phyloP scores from a whole-genome alignment of 108 stramenopile genomes.

The Schizochytrium sp. region DNA sequence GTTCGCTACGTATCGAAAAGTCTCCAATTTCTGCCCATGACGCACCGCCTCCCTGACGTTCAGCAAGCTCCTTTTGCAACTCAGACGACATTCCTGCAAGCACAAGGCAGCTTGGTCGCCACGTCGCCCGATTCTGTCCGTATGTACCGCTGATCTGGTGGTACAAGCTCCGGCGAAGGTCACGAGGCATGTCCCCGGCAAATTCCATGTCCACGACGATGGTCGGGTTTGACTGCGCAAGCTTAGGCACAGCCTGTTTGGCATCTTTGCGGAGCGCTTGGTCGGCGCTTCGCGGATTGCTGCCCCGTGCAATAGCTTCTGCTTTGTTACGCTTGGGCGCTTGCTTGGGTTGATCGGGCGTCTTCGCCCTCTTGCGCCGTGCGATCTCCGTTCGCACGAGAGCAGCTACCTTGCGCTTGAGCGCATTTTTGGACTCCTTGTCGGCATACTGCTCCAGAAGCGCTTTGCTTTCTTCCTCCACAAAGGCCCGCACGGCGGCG shows the following conservation, averaged over 20 bases:
- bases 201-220: conserved; percentile 3
- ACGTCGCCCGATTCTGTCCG: not conserved
- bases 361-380: not conserved
- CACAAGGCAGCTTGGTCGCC: not conserved
- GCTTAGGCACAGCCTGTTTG: not conserved
- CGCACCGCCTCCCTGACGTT: not conserved
- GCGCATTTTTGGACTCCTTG: not conserved
- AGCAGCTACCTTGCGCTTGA: not conserved
- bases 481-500: not conserved
- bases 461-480: not conserved
- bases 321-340: no score
- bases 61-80: not conserved
- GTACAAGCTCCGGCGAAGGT: not conserved
- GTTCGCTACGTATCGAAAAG: not conserved
- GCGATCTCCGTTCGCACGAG: not conserved
- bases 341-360: not conserved
- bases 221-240: not conserved
- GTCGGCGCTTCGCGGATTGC: not conserved
- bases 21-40: not conserved
- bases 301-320: not conserved
- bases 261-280: not conserved
- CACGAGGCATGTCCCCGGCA: not conserved
- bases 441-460: not conserved
- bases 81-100: not conserved
- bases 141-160: not conserved